Conservation (phyloP, 441 rosid species). For the Populus hybrid region DNA sequence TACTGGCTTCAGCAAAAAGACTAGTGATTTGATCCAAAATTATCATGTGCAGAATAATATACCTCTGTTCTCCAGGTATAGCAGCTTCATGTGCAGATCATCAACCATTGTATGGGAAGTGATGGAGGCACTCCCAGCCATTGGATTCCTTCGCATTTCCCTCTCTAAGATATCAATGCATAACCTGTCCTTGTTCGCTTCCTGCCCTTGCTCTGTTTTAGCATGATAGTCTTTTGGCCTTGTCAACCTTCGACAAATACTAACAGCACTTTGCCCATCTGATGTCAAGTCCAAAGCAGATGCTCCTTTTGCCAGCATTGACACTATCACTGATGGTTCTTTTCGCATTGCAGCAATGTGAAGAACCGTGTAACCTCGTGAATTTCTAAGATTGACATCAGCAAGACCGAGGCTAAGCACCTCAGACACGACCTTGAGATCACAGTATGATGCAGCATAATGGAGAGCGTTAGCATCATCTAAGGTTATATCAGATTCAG, state of each 20-base stretch:
- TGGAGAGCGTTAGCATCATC: constrained; percentile 79
- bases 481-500: constrained; percentile 64
- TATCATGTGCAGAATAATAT: constrained; percentile 27
- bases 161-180: constrained; percentile 83
- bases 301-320: constrained; percentile 71
- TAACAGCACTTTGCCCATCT: constrained; percentile 82
- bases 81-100: constrained; percentile 71
- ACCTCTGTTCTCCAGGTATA: constrained; percentile 91
- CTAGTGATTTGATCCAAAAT: background rate
- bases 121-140: constrained; percentile 38
- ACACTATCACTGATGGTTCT: constrained; percentile 55
- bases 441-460: constrained; percentile 83
- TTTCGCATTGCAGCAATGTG: constrained; percentile 87
- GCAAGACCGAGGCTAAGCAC: constrained; percentile 63
- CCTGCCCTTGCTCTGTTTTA: constrained; percentile 60
- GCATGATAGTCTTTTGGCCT: constrained; percentile 79
- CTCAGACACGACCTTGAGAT: constrained; percentile 77
- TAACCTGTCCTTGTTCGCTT: constrained; percentile 66
- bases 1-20: background rate
- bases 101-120: constrained; percentile 46
- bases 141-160: constrained; percentile 63
- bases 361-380: constrained; percentile 79
- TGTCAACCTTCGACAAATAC: constrained; percentile 70
- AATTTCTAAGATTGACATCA: constrained; percentile 65
- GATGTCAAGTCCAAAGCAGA: constrained; percentile 54